These are phyloP conservation scores for Lavandula angustifolia DNA, from an alignment of 257 asterid species.

Conservation along the genomic window DNA sequence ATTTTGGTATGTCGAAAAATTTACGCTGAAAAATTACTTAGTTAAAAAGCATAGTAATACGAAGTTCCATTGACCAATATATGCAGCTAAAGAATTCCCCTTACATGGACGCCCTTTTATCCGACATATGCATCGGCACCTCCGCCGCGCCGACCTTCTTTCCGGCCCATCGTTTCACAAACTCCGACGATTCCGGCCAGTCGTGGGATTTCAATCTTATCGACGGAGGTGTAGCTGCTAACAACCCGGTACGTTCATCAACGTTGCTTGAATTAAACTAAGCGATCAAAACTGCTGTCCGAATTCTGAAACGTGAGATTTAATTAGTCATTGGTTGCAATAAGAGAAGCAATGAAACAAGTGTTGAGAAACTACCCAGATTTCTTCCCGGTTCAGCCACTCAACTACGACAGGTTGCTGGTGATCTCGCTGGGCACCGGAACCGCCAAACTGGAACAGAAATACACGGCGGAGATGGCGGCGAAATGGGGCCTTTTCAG, in stretches of 20 bases:
- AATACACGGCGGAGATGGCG: slow-evolving; percentile 44
- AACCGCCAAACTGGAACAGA: slow-evolving; percentile 40
- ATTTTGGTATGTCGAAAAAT: no score
- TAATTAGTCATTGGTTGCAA: slow-evolving; percentile 48
- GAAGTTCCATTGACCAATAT: not conserved
- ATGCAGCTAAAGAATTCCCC: slow-evolving; percentile 43
- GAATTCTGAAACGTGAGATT: no score
- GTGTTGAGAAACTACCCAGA: slow-evolving; percentile 32
- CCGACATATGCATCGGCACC: slow-evolving; percentile 65
- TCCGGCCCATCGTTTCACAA: slow-evolving; percentile 59
- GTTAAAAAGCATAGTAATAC: no score
- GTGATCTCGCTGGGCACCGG: slow-evolving; percentile 65
- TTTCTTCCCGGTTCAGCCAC: slow-evolving; percentile 40
- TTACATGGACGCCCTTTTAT: slow-evolving; percentile 45
- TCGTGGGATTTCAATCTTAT: slow-evolving; percentile 56
- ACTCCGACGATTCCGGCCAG: slow-evolving; percentile 40
- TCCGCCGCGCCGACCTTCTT: slow-evolving; percentile 62
- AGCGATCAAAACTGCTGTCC: no score
- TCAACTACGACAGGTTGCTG: slow-evolving; percentile 41
- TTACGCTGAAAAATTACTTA: no score
- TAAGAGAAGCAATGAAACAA: slow-evolving; percentile 49
- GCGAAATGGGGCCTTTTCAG: slow-evolving; percentile 55
- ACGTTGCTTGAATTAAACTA: no score
- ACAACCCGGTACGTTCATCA: slow-evolving; percentile 52
- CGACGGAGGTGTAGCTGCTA: slow-evolving; percentile 67